Evolutionary conservation across 257 asterid genomes (phyloP).

Genomic region (Solanum peruvianum): DNA sequence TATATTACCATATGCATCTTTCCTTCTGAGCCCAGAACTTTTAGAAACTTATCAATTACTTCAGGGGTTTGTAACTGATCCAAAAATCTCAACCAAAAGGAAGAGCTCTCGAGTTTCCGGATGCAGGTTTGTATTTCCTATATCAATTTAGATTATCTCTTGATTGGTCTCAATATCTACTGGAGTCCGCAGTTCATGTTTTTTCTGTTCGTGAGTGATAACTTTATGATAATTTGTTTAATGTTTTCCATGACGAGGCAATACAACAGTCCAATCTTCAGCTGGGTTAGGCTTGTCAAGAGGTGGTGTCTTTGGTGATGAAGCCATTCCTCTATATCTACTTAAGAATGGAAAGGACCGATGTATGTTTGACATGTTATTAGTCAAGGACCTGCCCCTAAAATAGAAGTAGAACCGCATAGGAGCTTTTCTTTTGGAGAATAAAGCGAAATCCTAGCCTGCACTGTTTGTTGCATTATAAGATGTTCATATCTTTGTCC

Average conservation of each 20-base stretch:
- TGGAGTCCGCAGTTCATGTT: slow-evolving; percentile 43
- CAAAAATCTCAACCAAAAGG: slow-evolving; percentile 27
- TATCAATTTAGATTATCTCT: slow-evolving; percentile 41
- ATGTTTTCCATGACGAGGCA: slow-evolving; percentile 54
- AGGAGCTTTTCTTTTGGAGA: too few relatives aligned
- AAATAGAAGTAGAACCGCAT: too few relatives aligned
- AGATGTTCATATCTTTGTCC: too few relatives aligned
- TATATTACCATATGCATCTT: slow-evolving; percentile 65
- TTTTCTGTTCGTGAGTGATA: slow-evolving; percentile 8
- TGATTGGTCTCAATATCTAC: slow-evolving; percentile 31
- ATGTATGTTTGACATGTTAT: background rate
- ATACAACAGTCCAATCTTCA: slow-evolving; percentile 65
- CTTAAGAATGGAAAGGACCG: background rate
- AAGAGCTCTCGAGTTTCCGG: slow-evolving; percentile 32
- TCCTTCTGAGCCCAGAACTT: slow-evolving; percentile 36
- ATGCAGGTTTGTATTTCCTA: slow-evolving; percentile 45
- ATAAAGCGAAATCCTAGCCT: too few relatives aligned
- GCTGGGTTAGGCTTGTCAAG: slow-evolving; percentile 11
- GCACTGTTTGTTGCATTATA: too few relatives aligned
- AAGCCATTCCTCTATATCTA: slow-evolving; percentile 17
- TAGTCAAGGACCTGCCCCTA: background rate
- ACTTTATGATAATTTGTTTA: slow-evolving; percentile 4
- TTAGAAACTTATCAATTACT: slow-evolving; percentile 17
- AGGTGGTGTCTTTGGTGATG: slow-evolving; percentile 11
- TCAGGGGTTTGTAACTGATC: slow-evolving; percentile 36